These are phyloP conservation scores for Hyaloscypha bicolor DNA, from an alignment of 495 filamentous ascomycete species.

Conservation along the genomic window DNA sequence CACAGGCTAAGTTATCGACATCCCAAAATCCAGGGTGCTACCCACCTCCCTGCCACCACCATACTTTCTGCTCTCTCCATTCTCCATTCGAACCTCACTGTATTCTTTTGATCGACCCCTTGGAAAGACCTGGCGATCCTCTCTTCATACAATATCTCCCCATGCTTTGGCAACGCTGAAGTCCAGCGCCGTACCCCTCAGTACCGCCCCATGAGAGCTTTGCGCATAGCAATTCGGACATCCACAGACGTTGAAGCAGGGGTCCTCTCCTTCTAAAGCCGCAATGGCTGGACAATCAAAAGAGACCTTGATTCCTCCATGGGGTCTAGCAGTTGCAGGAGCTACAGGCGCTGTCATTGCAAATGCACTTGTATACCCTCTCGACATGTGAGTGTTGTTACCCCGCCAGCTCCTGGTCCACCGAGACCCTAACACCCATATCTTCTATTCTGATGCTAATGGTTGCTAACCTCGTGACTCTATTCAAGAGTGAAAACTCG, in stretches of 20 bases:
- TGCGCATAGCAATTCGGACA: not conserved
- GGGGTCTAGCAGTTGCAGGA: constrained; percentile 91
- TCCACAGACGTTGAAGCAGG: not conserved
- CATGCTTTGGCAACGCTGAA: not conserved
- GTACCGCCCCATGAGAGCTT: not conserved
- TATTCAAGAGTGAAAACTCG: constrained; percentile 85
- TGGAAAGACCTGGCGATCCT: not conserved
- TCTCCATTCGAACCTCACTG: too few relatives aligned
- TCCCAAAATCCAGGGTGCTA: not conserved
- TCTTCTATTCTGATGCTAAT: not conserved
- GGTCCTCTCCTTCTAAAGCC: not conserved
- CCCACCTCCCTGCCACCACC: not conserved
- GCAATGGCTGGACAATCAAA: constrained; percentile 83
- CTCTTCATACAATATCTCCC: not conserved
- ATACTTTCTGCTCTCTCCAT: not conserved
- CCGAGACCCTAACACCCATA: not conserved
- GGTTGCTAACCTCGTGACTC: constrained; percentile 16
- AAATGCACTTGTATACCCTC: constrained; percentile 93
- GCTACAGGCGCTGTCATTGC: constrained; percentile 92
- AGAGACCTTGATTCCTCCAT: constrained; percentile 77
- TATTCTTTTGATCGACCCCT: not conserved
- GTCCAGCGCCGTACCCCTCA: not conserved
- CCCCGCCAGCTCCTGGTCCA: not conserved
- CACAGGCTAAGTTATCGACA: not conserved
- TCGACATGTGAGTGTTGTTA: constrained; percentile 78